These are phyloP conservation scores for Sarcodon aspratus DNA, from an alignment of 768 basidiomycete genomes.

Conservation along the genomic window DNA sequence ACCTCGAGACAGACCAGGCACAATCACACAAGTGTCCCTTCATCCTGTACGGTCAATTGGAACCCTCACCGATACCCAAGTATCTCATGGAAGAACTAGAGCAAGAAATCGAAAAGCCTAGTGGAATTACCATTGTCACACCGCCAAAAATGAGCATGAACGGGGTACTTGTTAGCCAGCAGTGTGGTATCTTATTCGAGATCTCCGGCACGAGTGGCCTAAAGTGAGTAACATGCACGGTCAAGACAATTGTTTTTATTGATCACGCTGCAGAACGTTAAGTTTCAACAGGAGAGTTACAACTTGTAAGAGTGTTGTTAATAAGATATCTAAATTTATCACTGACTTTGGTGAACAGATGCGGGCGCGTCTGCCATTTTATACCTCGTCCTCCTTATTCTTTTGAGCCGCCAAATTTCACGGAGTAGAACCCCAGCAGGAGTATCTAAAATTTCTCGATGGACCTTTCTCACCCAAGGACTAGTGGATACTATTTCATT, in stretches of 20 bases:
- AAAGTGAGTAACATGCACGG: constrained; percentile 31
- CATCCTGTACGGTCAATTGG: constrained; percentile 51
- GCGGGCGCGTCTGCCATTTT: constrained; percentile 45
- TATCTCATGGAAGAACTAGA: constrained; percentile 59
- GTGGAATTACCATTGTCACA: constrained; percentile 50
- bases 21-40: constrained; percentile 38
- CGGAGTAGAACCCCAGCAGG: constrained; percentile 69
- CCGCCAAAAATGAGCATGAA: constrained; percentile 47
- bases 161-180: constrained; percentile 63
- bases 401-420: constrained; percentile 68
- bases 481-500: constrained; percentile 78
- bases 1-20: not conserved
- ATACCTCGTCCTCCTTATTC: constrained; percentile 53
- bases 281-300: constrained; percentile 33
- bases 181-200: constrained; percentile 70
- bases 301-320: constrained; percentile 24
- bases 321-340: not conserved
- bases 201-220: constrained; percentile 57
- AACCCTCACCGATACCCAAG: constrained; percentile 39
- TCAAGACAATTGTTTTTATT: not conserved
- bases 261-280: constrained; percentile 12
- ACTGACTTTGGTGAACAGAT: not conserved
- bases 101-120: constrained; percentile 62
- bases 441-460: constrained; percentile 69
- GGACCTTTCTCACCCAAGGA: constrained; percentile 73